Evolutionary conservation across 1,139 yeast species (phyloP), one percentile per base, ranked within the genome.

Genomic region (Keqinozyma sinolaborantium): DNA sequence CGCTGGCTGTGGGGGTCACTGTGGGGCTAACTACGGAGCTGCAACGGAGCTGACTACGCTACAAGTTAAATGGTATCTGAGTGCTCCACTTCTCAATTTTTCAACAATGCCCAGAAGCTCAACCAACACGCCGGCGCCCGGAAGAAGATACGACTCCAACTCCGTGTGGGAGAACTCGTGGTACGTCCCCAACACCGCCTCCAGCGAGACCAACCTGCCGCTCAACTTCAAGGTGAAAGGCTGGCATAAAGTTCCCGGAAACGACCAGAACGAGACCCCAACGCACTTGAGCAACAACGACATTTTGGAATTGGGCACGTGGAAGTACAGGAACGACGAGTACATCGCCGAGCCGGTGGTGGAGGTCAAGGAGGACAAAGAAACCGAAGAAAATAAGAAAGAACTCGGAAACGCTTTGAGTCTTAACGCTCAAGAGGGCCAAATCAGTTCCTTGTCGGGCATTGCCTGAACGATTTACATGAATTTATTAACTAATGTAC

Each of bases 101-200:
- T n/a, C n/a, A n/a, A n/a, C n/a, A 9, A 35, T 35, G 39, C 25
- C 34, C 11, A 29, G 39, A 24, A 35, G 34, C 13, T 25, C 32
- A 9, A 30, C 36, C 13, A 24, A 19, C 18, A 31, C 35, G n/a
- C 38, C 38, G 7, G 28, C 26, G n/a, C 39, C 35, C 14, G 12
- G 24, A 10, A 9, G 14, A 13, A 30, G 26, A 10, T 14, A 24
- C 8, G 26, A 3, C 11, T 31, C 31, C 11, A 32, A 32, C 11
- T 31, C 15, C 21, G 36, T 30, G 3, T 69, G 75, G 75, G 51
- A 61, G 26, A 60, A 62, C 29, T 70, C 61, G 34, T 65, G 72
- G 72, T 63, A 61, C 45, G 44, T 48, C 16, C 70, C 71, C 19
- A 47, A 57, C 33, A 43, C 42, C 23, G 53, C 55, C 21, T 35